Percentiles rank a stretch among this genome's conserved stretches.
These are phyloP conservation scores for Pseudocohnilembus persalinus DNA, from an alignment of 169 alveolate genomes.

Conservation along the genomic window DNA sequence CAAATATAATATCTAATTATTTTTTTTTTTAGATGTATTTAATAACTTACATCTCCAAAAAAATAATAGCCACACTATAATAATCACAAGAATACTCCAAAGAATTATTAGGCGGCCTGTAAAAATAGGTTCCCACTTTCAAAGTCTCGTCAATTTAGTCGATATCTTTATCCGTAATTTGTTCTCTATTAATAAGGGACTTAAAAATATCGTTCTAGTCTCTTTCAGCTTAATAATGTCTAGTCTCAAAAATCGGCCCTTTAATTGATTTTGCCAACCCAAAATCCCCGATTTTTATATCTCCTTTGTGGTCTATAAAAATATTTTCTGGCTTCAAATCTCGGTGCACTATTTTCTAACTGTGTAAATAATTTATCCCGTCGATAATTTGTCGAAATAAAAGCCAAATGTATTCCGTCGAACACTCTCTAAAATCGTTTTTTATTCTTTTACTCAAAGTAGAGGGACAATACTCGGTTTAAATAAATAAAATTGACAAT, in stretches of 20 bases:
- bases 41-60: conserved; percentile 31
- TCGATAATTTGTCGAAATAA: conserved; percentile 16
- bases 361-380: conserved; percentile 10
- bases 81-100: conserved; percentile 2
- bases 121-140: conserved; percentile 26
- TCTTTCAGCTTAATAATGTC: neutral
- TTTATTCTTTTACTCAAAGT: conserved; percentile 3
- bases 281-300: conserved; percentile 17
- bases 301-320: conserved; percentile 4
- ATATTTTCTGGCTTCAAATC: conserved; percentile 27
- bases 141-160: conserved; percentile 13
- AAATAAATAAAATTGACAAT: conserved; percentile 5
- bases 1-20: too few species aligned
- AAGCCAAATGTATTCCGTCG: conserved; percentile 4
- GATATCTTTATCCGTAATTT: conserved; percentile 8
- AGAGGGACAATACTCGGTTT: conserved; percentile 21
- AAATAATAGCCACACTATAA: conserved; percentile 7
- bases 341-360: conserved; percentile 10
- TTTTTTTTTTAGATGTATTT: too few species aligned
- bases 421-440: neutral
- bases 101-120: conserved; percentile 14
- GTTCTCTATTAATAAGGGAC: neutral
- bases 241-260: neutral
- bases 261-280: conserved; percentile 8
- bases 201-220: conserved; percentile 20